Conservation (phyloP, 176 grass and related monocot genomes). For the Cenchrus americanus region DNA sequence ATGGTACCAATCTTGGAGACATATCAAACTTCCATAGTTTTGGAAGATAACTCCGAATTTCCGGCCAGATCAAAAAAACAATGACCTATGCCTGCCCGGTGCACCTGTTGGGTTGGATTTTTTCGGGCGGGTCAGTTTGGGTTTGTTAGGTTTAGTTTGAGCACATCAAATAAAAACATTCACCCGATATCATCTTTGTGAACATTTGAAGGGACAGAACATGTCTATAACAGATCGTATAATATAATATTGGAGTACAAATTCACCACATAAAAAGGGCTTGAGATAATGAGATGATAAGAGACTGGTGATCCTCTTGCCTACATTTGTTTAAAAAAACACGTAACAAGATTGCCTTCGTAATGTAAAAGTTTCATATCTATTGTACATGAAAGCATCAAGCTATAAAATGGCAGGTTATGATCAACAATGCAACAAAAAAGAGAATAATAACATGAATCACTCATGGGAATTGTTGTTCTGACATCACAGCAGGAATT, state of each 20-base stretch:
- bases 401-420: neutral
- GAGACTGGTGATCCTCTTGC: neutral
- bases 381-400: slow-evolving; percentile 12
- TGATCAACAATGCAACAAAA: neutral
- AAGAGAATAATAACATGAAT: neutral
- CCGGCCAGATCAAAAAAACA: too few species aligned
- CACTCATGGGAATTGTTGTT: neutral
- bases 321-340: neutral
- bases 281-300: neutral
- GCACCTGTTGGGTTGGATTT: too few species aligned
- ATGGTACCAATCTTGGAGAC: too few species aligned
- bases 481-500: neutral
- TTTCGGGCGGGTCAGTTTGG: too few species aligned
- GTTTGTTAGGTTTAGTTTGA: neutral
- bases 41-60: too few species aligned
- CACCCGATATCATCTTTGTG: neutral
- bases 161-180: neutral
- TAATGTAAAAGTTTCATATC: neutral
- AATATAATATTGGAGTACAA: neutral
- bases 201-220: neutral
- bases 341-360: neutral
- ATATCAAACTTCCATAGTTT: too few species aligned
- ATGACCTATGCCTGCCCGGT: too few species aligned
- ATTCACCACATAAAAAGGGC: neutral
- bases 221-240: neutral